phyloP scores from a whole-genome alignment of 129 eudicot genomes.

The Daucus carota region DH1_v3.0 NC_030383.2:736001-736500 shows the following conservation, averaged over 20 bases:
- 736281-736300: constrained; percentile 30
- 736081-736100: constrained; percentile 65
- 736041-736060: constrained; percentile 64
- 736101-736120: constrained; percentile 47
- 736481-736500: constrained; percentile 50
- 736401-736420: constrained; percentile 71
- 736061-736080: constrained; percentile 59
- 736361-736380: constrained; percentile 66
- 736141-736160: constrained; percentile 44
- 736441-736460: constrained; percentile 55
- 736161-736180: constrained; percentile 26
- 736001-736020: constrained; percentile 54
- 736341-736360: constrained; percentile 57
- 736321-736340: constrained; percentile 58
- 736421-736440: constrained; percentile 31
- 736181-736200: constrained; percentile 31
- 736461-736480: constrained; percentile 51
- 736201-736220: constrained; percentile 26
- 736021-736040: constrained; percentile 50
- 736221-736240: constrained; percentile 46
- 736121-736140: constrained; percentile 66
- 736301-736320: constrained; percentile 42
- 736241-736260: constrained; percentile 38
- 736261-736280: constrained; percentile 46
- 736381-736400: constrained; percentile 61